Base-by-base conservation (phyloP, 257 asterid genomes). In the Rubia yunnanensis region DNA sequence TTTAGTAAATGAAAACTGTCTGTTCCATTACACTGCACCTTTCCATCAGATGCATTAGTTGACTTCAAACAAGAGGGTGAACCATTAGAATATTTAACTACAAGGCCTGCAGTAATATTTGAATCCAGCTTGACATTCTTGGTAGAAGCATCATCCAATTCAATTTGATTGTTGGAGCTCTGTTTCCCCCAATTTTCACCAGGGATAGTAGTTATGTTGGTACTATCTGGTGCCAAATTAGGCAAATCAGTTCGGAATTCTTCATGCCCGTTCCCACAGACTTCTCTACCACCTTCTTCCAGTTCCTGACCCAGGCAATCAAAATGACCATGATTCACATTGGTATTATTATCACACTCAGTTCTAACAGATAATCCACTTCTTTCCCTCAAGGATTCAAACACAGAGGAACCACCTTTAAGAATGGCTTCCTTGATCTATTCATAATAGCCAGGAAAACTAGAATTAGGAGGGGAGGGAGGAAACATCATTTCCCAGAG, bases 371-470 rank as follows among this genome's bases (percentile, higher is more conserved):
- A 66, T 75, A 83, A 71, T 67, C 90, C 82, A 73, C 94, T 80
- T 72, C 69, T 69, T 67, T 85, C 85, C 75, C 77, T 85, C 70
- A 85, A 75, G 69, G 85, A 77, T 60, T 71, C 79, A 66, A 68
- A 75, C 63, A 73, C 62, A 73, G 89, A 73, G 80, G 77, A 69
- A 10, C 71, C 73, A 48, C 81, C 82, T 35, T 70, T 66, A 49
- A 74, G 76, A 76, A 82, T 73, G 64, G 79, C 83, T 72, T 76
- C 79, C 77, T 87, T 87, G 61, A 85, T 77, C 92, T 87, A 79
- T 65, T 74, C 41, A 39, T 26, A 68, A n/a, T 49, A 67, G 64
- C 57, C n/a, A 64, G 31, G 56, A 38, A 74, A 74, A 44, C 70
- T 39, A 71, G 70, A 74, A 60, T 63, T 24, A 38, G 59, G 55